Conservation (phyloP, 352 stramenopile species). For the Globisporangium acanthophoron region DNA sequence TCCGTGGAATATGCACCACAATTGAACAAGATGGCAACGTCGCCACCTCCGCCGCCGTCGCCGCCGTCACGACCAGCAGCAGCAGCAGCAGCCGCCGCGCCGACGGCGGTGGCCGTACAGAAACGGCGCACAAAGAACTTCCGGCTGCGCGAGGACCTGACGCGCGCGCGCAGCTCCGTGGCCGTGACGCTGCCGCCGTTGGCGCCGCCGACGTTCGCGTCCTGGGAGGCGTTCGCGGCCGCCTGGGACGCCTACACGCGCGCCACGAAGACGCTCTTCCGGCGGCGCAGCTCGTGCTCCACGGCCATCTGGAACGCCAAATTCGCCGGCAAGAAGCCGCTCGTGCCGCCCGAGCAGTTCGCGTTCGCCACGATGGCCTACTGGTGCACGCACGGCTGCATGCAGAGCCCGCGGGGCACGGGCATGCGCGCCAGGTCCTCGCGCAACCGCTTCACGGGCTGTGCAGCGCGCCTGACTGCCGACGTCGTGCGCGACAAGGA, state of each 20-base stretch:
- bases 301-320: slow-evolving; percentile 74
- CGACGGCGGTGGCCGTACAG: slow-evolving; percentile 34
- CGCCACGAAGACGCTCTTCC: slow-evolving; percentile 71
- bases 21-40: not conserved
- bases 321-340: slow-evolving; percentile 65
- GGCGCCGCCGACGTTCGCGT: slow-evolving; percentile 46
- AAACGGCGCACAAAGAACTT: slow-evolving; percentile 83
- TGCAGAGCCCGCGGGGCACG: slow-evolving; percentile 64
- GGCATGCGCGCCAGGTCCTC: slow-evolving; percentile 47
- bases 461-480: slow-evolving; percentile 60
- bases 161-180: slow-evolving; percentile 38
- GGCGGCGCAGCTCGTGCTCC: slow-evolving; percentile 64
- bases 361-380: slow-evolving; percentile 83
- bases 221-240: slow-evolving; percentile 62
- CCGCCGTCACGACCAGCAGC: not conserved
- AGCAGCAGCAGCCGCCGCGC: not conserved
- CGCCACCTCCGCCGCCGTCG: not conserved
- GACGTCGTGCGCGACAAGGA: slow-evolving; percentile 61
- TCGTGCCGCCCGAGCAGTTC: slow-evolving; percentile 62
- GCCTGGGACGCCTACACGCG: slow-evolving; percentile 65
- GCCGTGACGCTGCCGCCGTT: slow-evolving; percentile 41
- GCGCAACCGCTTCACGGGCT: slow-evolving; percentile 78
- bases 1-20: not conserved
- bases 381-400: slow-evolving; percentile 81
- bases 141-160: slow-evolving; percentile 67